phyloP scores from a whole-genome alignment of 495 filamentous ascomycete species.

The Penicillium canariense region DNA sequence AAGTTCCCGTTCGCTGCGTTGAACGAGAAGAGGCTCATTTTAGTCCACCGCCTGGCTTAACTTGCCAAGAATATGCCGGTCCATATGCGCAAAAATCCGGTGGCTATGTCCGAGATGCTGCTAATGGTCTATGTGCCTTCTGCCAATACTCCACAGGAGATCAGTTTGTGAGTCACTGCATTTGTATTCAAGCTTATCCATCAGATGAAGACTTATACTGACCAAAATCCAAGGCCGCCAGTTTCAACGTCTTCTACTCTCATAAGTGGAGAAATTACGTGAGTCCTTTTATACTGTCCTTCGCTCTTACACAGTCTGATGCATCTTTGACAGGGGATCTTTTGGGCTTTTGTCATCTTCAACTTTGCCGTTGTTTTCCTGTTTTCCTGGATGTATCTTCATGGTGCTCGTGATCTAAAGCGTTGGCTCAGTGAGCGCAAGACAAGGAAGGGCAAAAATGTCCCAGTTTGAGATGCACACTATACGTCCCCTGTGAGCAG shows the following conservation, averaged over 20 bases:
- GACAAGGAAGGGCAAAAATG: slow-evolving; percentile 28
- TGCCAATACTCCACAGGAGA: slow-evolving; percentile 59
- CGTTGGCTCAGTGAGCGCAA: slow-evolving; percentile 41
- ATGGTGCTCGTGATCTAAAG: slow-evolving; percentile 44
- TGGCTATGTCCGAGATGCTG: slow-evolving; percentile 51
- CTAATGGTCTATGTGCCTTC: slow-evolving; percentile 52
- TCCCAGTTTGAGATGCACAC: background rate
- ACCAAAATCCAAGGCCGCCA: slow-evolving; percentile 24
- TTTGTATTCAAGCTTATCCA: background rate
- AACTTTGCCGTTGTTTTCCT: slow-evolving; percentile 53
- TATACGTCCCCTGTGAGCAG: no score
- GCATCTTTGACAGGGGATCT: slow-evolving; percentile 40
- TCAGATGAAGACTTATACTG: background rate
- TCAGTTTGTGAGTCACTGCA: slow-evolving; percentile 45
- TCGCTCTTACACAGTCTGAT: background rate
- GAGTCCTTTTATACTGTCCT: slow-evolving; percentile 22
- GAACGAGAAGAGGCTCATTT: slow-evolving; percentile 57
- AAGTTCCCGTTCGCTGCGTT: slow-evolving; percentile 54
- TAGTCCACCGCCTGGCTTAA: slow-evolving; percentile 47
- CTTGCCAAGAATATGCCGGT: slow-evolving; percentile 52
- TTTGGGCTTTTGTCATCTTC: slow-evolving; percentile 55
- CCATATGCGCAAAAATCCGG: slow-evolving; percentile 41
- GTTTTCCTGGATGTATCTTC: slow-evolving; percentile 54
- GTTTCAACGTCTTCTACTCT: slow-evolving; percentile 50
- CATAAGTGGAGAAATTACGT: slow-evolving; percentile 64